Conservation (phyloP, 2,329 filamentous ascomycete genomes). For the Colletotrichum cuscutae region DNA sequence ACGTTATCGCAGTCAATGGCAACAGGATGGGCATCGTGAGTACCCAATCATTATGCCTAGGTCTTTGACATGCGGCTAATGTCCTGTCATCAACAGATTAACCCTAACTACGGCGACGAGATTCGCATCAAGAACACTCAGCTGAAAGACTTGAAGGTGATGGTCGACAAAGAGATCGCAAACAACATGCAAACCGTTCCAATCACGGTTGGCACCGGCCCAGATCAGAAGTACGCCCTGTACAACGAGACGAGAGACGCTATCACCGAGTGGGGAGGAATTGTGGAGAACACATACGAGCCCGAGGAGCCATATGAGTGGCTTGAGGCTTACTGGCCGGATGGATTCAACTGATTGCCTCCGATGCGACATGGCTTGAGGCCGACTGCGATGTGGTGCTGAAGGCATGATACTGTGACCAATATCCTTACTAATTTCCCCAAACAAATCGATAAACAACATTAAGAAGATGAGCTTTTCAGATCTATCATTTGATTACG, state of each 20-base stretch:
- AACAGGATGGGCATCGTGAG: conserved; percentile 40
- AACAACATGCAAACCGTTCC: conserved; percentile 43
- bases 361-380: too few relatives aligned
- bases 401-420: background rate
- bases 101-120: conserved; percentile 43
- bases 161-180: conserved; percentile 42
- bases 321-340: conserved; percentile 59
- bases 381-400: background rate
- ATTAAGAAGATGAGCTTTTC: too few relatives aligned
- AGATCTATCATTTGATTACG: background rate
- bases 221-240: conserved; percentile 42
- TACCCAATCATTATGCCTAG: background rate
- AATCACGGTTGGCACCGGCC: conserved; percentile 39
- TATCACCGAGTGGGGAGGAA: conserved; percentile 40
- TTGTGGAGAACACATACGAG: conserved; percentile 37
- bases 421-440: background rate
- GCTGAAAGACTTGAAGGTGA: conserved; percentile 38
- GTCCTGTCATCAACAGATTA: conserved; percentile 36
- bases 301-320: conserved; percentile 60
- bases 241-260: conserved; percentile 42
- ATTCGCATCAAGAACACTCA: conserved; percentile 43
- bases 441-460: too few relatives aligned
- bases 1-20: conserved; percentile 41
- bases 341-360: conserved; percentile 37
- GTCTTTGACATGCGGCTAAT: too few relatives aligned